Conservation (phyloP, 352 stramenopile genomes). For the Thalassiosira hispida region DNA sequence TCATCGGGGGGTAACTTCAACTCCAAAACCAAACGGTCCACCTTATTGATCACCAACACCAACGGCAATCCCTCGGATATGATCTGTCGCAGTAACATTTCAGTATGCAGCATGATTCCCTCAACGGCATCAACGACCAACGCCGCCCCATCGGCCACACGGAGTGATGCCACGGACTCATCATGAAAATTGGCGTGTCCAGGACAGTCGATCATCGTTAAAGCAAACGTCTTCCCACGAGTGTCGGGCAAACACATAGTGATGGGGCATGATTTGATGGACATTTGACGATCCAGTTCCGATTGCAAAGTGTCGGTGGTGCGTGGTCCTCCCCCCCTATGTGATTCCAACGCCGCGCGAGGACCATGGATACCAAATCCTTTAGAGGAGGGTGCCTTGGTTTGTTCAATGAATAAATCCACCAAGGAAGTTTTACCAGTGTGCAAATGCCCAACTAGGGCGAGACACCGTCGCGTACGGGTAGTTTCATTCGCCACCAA, state of each 20-base stretch:
- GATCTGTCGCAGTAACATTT: slow-evolving; percentile 92
- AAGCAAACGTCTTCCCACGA: slow-evolving; percentile 93
- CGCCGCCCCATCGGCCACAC: slow-evolving; percentile 93
- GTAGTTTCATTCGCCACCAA: slow-evolving; percentile 86
- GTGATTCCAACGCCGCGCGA: slow-evolving; percentile 54
- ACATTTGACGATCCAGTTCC: slow-evolving; percentile 96
- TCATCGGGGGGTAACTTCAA: slow-evolving; percentile 97
- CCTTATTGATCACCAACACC: slow-evolving; percentile 95
- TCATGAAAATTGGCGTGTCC: slow-evolving; percentile 98
- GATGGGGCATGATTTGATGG: slow-evolving; percentile 96
- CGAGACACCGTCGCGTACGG: slow-evolving; percentile 90
- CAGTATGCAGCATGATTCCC: slow-evolving; percentile 98
- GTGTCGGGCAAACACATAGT: slow-evolving; percentile 93
- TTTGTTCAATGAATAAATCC: slow-evolving; percentile 81
- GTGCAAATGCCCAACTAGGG: slow-evolving; percentile 97
- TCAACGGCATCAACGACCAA: slow-evolving; percentile 98
- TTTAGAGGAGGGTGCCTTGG: slow-evolving; percentile 45
- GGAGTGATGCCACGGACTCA: slow-evolving; percentile 92
- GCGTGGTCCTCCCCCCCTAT: slow-evolving; percentile 81
- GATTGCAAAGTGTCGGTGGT: slow-evolving; percentile 96
- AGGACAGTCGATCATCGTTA: slow-evolving; percentile 97
- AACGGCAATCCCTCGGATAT: slow-evolving; percentile 90
- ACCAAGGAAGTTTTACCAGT: slow-evolving; percentile 86
- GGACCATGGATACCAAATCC: slow-evolving; percentile 52
- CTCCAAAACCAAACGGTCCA: slow-evolving; percentile 98